A percentile compares a stretch with the other conserved stretches of the same genome.
These are phyloP conservation scores for Eucalyptus curtisii DNA, from an alignment of 345 rosid genomes.

Conservation along the genomic window DNA sequence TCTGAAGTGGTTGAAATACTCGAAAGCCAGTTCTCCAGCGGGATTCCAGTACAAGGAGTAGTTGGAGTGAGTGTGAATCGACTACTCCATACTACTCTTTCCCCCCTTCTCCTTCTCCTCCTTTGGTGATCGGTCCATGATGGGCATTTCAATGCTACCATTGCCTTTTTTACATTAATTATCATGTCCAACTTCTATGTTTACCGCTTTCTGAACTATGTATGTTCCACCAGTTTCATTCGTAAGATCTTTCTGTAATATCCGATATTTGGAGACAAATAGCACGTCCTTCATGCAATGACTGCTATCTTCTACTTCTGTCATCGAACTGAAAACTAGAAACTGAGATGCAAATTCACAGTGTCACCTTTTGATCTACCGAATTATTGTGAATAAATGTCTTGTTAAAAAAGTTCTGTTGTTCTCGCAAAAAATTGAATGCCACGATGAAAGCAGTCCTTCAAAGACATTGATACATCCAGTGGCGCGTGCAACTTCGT, in stretches of 20 bases:
- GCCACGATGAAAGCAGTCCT: neutral
- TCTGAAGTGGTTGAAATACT: neutral
- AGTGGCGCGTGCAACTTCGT: too few species aligned
- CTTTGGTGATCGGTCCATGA: neutral
- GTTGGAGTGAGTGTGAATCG: neutral
- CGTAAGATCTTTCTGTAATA: neutral
- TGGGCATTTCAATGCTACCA: neutral
- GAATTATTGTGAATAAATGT: too few species aligned
- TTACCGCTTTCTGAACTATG: neutral
- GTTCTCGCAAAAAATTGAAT: too few species aligned
- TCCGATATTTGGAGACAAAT: neutral
- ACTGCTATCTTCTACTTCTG: neutral
- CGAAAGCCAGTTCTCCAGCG: neutral
- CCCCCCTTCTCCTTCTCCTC: neutral
- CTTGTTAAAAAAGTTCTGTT: too few species aligned
- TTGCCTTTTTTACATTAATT: neutral
- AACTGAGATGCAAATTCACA: neutral
- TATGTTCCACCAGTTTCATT: neutral
- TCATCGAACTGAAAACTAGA: neutral
- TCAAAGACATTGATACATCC: neutral
- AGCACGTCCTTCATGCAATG: neutral
- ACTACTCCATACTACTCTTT: neutral
- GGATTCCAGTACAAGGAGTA: neutral
- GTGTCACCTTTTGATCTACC: neutral
- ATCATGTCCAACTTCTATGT: neutral